Conservation (phyloP, 2,329 filamentous ascomycete genomes). For the Chaetoscypha palmicola region DNA sequence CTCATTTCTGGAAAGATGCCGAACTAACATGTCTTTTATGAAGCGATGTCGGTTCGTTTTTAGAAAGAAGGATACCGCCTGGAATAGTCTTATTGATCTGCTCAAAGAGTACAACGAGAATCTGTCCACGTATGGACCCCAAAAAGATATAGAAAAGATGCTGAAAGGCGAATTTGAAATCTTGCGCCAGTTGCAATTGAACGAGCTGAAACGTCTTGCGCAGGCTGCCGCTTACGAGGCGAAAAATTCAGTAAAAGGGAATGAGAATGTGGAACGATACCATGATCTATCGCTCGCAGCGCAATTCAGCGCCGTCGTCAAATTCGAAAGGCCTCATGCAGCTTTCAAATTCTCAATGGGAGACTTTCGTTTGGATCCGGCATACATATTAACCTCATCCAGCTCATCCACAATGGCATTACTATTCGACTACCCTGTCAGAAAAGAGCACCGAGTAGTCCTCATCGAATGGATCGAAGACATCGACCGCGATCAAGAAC, state of each 20-base stretch:
- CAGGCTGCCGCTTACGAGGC: conserved; percentile 22
- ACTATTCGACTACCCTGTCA: conserved; percentile 24
- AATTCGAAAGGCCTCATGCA: conserved; percentile 20
- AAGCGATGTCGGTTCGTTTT: conserved; percentile 23
- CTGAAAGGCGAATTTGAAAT: conserved; percentile 20
- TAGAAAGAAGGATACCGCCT: conserved; percentile 18
- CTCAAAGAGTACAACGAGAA: conserved; percentile 21
- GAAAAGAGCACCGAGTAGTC: conserved; percentile 25
- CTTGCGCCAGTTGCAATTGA: conserved; percentile 17
- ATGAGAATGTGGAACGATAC: conserved; percentile 10
- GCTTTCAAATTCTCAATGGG: conserved; percentile 23
- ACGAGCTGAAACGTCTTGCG: conserved; percentile 15
- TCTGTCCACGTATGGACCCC: conserved; percentile 18
- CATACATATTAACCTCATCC: conserved; percentile 20
- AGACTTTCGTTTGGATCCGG: conserved; percentile 23
- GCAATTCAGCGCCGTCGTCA: conserved; percentile 22
- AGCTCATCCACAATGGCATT: conserved; percentile 23
- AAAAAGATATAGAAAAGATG: conserved; percentile 18
- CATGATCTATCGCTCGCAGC: conserved; percentile 20
- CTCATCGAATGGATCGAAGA: conserved; percentile 24
- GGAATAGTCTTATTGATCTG: conserved; percentile 19
- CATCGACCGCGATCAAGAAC: conserved; percentile 18
- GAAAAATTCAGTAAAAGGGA: conserved; percentile 11
- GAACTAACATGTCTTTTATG: conserved; percentile 22
- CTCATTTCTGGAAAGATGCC: conserved; percentile 22